Evolutionary conservation across 2,329 filamentous ascomycete genomes (phyloP).

Genomic region (Lizonia empirigonia): DNA sequence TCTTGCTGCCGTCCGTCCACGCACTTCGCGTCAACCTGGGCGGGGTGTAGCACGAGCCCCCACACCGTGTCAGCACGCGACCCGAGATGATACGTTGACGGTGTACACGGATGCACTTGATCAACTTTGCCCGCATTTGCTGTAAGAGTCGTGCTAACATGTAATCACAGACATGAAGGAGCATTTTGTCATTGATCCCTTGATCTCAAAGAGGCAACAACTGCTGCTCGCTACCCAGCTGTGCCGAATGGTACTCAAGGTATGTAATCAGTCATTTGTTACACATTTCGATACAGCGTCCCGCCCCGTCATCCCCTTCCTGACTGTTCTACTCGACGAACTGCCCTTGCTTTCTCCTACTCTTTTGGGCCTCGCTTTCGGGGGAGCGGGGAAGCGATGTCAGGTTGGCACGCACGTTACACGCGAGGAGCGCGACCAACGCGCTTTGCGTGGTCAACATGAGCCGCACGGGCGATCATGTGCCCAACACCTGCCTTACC

Average conservation of each 20-base stretch:
- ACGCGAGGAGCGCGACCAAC: constrained; percentile 20
- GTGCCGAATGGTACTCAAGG: constrained; percentile 78
- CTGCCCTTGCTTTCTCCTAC: constrained; percentile 15
- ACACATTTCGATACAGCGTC: constrained; percentile 27
- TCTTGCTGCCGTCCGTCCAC: not conserved
- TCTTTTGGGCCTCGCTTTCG: constrained; percentile 16
- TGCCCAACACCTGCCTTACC: not conserved
- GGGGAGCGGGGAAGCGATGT: constrained; percentile 28
- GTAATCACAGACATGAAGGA: constrained; percentile 80
- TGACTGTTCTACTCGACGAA: constrained; percentile 17
- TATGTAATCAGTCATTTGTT: constrained; percentile 51
- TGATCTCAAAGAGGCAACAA: constrained; percentile 98
- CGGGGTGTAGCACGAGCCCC: constrained; percentile 1
- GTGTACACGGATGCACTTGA: constrained; percentile 5
- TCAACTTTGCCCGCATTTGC: constrained; percentile 4
- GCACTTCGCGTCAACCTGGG: not conserved
- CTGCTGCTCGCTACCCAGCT: constrained; percentile 94
- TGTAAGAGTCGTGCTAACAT: constrained; percentile 33
- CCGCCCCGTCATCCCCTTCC: constrained; percentile 18
- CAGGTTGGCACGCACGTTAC: constrained; percentile 24
- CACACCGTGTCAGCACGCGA: constrained; percentile 3
- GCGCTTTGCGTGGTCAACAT: constrained; percentile 20
- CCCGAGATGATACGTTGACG: not conserved
- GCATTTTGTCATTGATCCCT: constrained; percentile 95
- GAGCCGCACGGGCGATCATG: constrained; percentile 10